Base-by-base conservation (phyloP, 1,284 basidiomycete genomes). In the Ganoderma sinense region DNA sequence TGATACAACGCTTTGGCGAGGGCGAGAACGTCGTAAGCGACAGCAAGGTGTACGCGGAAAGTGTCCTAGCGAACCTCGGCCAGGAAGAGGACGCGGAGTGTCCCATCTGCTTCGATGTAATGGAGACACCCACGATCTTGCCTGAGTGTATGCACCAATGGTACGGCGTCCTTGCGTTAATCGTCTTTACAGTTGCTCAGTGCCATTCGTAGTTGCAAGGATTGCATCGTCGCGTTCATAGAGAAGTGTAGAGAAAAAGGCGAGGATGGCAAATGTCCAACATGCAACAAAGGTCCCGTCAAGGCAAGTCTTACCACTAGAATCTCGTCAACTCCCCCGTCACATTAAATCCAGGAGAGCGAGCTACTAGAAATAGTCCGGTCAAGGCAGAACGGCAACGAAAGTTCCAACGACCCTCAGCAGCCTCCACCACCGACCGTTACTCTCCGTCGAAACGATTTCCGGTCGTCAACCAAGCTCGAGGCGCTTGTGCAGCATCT, bases 381-480 rank as follows among this genome's bases (percentile, higher is more conserved):
- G 61, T 76, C 79, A 5, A 79, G 78, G 51, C 67, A 77, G 18
- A 67, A 69, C 48, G 73, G 78, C 20, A 79, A 80, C 43, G 77
- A 76, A 79, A n/a, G 81, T 79, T 31, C 79, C 77, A 58, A 58
- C 13, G 65, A 65, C 39, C 41, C 33, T 67, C 82, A 84, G 66
- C 80, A 87, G 74, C 71, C 81, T 61, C 76, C 83, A 51, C 78
- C 84, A 71, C 80, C 89, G 48, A 79, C 82, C 6, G 81, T 94
- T 48, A 82, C 87, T 36, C 79, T 97, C 61, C 87, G 93, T 23
- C 88, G 90, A 71, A 97, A 97, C 76, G 90, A 96, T 78, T 94
- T 97, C 76, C 89, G 89, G 53, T 93, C 94, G 2, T 97, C 95
- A 16, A 97, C 97, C 0, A 98, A 96, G 79, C 84, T 97, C 1